Conservation (phyloP, 257 asterid species). For the Solanum lycopersicoides region DNA sequence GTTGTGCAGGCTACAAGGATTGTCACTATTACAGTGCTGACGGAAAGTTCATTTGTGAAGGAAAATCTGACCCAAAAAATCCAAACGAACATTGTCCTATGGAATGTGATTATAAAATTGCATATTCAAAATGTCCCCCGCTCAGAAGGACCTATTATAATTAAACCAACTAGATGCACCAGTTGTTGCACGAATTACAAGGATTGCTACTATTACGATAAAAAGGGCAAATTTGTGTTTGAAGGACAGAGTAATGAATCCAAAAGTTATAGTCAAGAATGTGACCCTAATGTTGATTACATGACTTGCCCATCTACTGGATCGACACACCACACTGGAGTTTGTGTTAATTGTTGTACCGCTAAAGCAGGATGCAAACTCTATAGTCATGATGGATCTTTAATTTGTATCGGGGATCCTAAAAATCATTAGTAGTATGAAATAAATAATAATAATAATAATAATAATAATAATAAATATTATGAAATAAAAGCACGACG, state of each 20-base stretch:
- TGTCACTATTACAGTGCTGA: not conserved
- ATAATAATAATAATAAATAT: too few relatives aligned
- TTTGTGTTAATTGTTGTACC: not conserved
- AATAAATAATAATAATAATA: too few relatives aligned
- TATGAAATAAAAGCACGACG: too few relatives aligned
- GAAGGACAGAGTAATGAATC: not conserved
- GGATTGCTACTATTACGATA: not conserved
- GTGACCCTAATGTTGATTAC: not conserved
- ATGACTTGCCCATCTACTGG: not conserved
- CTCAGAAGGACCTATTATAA: not conserved
- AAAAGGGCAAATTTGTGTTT: not conserved
- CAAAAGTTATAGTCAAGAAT: not conserved
- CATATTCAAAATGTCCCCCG: not conserved
- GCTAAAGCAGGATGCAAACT: not conserved
- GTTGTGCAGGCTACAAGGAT: not conserved
- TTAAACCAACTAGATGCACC: not conserved
- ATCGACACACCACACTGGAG: not conserved
- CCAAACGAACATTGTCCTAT: not conserved
- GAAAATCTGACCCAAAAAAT: not conserved
- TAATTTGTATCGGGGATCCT: not conserved
- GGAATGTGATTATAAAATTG: not conserved
- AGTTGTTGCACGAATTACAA: not conserved
- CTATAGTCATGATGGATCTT: not conserved
- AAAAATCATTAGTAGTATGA: not conserved
- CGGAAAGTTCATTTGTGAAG: not conserved